Conservation (phyloP, 495 filamentous ascomycete species). For the Hyaloscypha bicolor region DNA sequence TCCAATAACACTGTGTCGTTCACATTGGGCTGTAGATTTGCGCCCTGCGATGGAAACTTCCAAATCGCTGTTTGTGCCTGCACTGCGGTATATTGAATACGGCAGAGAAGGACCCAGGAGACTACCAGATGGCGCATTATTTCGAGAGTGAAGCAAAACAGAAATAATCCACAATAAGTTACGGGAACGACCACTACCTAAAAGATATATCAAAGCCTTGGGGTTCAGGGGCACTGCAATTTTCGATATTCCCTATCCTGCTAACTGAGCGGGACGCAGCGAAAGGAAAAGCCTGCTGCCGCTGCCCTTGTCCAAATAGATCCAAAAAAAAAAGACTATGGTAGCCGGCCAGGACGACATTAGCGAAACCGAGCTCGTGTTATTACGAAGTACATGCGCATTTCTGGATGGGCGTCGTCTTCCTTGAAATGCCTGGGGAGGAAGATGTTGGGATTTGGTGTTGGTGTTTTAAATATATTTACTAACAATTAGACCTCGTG, state of each 20-base stretch:
- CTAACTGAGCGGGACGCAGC: not conserved
- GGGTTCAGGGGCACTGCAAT: not conserved
- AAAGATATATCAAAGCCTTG: slow-evolving; percentile 7
- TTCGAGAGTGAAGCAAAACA: slow-evolving; percentile 11
- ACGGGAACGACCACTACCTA: slow-evolving; percentile 2
- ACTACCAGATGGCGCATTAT: slow-evolving; percentile 5
- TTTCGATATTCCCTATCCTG: not conserved
- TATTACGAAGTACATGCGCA: not conserved
- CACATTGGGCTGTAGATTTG: not conserved
- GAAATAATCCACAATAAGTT: not conserved
- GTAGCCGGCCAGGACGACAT: not conserved
- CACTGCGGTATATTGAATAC: not conserved
- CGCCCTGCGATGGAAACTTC: slow-evolving; percentile 5
- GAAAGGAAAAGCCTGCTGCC: not conserved
- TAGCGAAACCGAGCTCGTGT: not conserved
- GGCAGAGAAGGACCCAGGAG: not conserved
- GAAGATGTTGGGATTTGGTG: slow-evolving; percentile 1
- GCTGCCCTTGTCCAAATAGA: not conserved
- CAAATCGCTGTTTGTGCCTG: slow-evolving; percentile 6
- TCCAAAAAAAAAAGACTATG: not conserved
- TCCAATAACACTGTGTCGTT: not conserved
- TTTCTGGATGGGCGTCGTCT: not conserved
- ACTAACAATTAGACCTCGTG: slow-evolving; percentile 2
- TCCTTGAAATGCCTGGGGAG: not conserved
- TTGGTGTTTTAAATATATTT: slow-evolving; percentile 4